Evolutionary conservation across 164 flowering plant species (phyloP).

Genomic region (Vitis amurensis): DNA sequence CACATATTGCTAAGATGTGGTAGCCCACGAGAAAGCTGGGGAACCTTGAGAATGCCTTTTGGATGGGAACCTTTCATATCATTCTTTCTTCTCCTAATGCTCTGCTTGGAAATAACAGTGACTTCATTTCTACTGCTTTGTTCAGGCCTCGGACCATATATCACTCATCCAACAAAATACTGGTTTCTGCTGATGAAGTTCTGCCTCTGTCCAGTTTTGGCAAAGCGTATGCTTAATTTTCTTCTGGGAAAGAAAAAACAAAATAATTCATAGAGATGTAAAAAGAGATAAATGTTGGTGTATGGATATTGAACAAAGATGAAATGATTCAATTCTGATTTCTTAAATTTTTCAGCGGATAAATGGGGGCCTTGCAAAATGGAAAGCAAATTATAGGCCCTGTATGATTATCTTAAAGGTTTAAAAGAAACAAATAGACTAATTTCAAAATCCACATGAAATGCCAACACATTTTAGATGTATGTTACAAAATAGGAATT

Average conservation of each 20-base stretch:
- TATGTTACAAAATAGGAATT: too few relatives aligned
- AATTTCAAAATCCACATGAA: neutral
- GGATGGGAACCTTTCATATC: conserved; percentile 17
- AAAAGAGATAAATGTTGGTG: too few relatives aligned
- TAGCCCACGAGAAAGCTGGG: conserved; percentile 25
- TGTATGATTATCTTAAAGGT: neutral
- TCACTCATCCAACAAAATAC: too few relatives aligned
- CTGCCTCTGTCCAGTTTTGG: too few relatives aligned
- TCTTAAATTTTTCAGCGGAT: neutral
- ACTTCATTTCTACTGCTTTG: conserved; percentile 8
- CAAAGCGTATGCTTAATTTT: conserved; percentile 31
- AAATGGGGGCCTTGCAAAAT: neutral
- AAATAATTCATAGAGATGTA: too few relatives aligned
- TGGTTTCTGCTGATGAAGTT: conserved; percentile 18
- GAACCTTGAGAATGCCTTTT: conserved; percentile 41
- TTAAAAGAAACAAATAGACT: neutral
- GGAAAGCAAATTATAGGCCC: too few relatives aligned
- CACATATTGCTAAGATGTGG: conserved; percentile 28
- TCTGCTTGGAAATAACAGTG: conserved; percentile 6
- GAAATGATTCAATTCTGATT: neutral
- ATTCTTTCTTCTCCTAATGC: conserved; percentile 26
- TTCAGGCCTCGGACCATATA: too few relatives aligned
- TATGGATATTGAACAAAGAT: neutral
- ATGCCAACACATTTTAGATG: too few relatives aligned
- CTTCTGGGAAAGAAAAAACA: too few relatives aligned